Conservation (phyloP, 2,329 filamentous ascomycete species). For the Alternaria metachromatica region DNA sequence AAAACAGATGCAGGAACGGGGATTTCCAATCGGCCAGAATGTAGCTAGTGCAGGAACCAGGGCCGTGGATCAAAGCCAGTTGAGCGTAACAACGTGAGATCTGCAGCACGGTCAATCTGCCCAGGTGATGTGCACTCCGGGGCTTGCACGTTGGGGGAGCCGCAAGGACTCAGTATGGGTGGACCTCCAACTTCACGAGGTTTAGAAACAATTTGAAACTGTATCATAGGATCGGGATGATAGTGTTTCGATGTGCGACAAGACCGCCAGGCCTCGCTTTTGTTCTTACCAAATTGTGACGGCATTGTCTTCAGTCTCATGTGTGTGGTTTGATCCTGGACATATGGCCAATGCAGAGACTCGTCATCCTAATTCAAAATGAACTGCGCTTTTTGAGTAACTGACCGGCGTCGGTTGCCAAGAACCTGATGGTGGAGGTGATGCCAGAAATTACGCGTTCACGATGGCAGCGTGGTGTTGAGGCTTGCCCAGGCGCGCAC, state of each 20-base stretch:
- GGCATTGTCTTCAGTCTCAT: neutral
- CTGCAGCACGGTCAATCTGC: neutral
- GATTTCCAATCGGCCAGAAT: constrained; percentile 14
- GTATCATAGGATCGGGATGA: neutral
- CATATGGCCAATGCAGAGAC: neutral
- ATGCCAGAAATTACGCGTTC: neutral
- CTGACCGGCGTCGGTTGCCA: neutral
- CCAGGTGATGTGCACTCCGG: neutral
- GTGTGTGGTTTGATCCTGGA: neutral
- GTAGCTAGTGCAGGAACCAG: constrained; percentile 20
- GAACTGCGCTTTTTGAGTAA: neutral
- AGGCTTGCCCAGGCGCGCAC: constrained; percentile 7
- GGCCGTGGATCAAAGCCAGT: constrained; percentile 24
- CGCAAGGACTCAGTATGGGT: neutral
- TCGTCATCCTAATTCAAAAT: neutral
- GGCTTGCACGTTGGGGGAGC: neutral
- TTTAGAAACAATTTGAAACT: neutral
- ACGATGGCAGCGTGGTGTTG: constrained; percentile 2
- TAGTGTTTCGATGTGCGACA: neutral
- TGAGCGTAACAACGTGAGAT: neutral
- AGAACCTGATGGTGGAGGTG: neutral
- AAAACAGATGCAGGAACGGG: neutral
- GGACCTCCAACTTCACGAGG: neutral
- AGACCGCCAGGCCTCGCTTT: neutral
- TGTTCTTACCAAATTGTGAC: neutral